Percentiles rank a stretch among this genome's conserved stretches.
These are phyloP conservation scores for Vitellaria paradoxa DNA, from an alignment of 179 eudicot species.

Conservation along the genomic window DNA sequence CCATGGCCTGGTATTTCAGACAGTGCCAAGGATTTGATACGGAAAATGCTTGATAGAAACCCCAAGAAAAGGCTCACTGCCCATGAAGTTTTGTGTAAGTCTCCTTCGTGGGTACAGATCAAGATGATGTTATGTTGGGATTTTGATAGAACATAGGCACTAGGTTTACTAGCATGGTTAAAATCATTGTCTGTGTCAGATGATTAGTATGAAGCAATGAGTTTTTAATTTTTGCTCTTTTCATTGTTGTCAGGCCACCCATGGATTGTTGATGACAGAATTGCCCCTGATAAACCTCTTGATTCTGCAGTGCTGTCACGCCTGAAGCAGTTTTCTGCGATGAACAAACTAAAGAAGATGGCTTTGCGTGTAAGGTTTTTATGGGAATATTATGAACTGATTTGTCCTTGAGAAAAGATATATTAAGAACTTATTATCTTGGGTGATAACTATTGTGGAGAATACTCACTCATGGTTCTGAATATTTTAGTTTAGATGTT, in stretches of 20 bases:
- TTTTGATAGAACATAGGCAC: background rate
- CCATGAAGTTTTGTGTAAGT: slow-evolving; percentile 47
- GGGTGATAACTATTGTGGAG: background rate
- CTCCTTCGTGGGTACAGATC: background rate
- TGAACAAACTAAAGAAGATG: slow-evolving; percentile 90
- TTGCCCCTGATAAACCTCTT: slow-evolving; percentile 81
- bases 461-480: background rate
- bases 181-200: background rate
- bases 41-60: slow-evolving; percentile 45
- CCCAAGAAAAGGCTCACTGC: slow-evolving; percentile 44
- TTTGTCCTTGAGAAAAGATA: no score
- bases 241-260: slow-evolving; percentile 61
- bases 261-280: slow-evolving; percentile 73
- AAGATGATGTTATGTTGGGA: background rate
- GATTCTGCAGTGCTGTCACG: slow-evolving; percentile 84
- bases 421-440: background rate
- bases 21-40: slow-evolving; percentile 43
- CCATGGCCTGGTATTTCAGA: slow-evolving; percentile 49
- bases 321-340: slow-evolving; percentile 78
- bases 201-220: background rate
- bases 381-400: background rate
- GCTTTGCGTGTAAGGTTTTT: slow-evolving; percentile 63
- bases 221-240: background rate
- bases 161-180: background rate
- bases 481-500: background rate